Conservation (phyloP, 2,329 filamentous ascomycete genomes). For the Talaromyces sp. region DNA sequence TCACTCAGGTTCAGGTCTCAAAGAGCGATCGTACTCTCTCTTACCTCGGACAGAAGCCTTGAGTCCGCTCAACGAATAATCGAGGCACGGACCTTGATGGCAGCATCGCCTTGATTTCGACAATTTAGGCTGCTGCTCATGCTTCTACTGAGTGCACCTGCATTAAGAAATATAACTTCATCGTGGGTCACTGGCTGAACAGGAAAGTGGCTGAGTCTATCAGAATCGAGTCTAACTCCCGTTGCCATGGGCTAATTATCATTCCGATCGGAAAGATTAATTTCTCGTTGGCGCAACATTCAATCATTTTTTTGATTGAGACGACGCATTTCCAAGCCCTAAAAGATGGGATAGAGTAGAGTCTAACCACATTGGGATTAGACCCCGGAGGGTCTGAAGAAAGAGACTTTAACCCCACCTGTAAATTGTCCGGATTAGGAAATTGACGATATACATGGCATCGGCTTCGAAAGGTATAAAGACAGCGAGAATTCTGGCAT, state of each 20-base stretch:
- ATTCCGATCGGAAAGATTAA: neutral
- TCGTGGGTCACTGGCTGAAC: neutral
- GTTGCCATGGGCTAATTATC: neutral
- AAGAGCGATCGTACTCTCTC: neutral
- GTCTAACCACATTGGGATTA: neutral
- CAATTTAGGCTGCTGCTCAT: neutral
- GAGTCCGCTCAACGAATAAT: neutral
- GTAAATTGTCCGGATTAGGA: neutral
- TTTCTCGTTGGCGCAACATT: neutral
- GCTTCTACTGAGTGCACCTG: neutral
- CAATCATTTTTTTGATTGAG: neutral
- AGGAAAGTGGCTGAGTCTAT: neutral
- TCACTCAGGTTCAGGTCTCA: neutral
- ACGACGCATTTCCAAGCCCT: neutral
- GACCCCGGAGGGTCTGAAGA: slow-evolving; percentile 8
- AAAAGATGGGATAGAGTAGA: neutral
- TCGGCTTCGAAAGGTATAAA: neutral
- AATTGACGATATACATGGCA: neutral
- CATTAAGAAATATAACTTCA: too few species aligned
- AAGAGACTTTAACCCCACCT: neutral
- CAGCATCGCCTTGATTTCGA: neutral
- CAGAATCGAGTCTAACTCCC: slow-evolving; percentile 1
- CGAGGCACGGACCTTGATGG: neutral
- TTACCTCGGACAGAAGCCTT: too few species aligned
- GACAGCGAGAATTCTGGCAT: neutral